phyloP scores from a whole-genome alignment of 345 rosid genomes.

The Eucalyptus melliodora region DNA sequence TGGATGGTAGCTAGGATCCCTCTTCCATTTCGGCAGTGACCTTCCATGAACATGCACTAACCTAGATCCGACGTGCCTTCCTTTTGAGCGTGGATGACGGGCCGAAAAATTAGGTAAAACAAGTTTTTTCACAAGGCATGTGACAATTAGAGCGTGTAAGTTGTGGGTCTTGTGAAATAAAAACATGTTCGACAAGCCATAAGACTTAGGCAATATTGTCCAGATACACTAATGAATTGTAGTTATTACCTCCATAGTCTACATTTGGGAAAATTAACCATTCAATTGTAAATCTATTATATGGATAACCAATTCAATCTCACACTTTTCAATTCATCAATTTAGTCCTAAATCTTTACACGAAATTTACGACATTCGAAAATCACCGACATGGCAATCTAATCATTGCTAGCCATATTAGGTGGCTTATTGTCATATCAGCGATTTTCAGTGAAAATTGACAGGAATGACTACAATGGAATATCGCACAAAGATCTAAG shows the following conservation, averaged over 20 bases:
- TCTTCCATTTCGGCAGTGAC: too few relatives aligned
- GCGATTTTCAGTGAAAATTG: accelerated
- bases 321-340: too few relatives aligned
- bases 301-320: too few relatives aligned
- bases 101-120: background rate
- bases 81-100: too few relatives aligned
- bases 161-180: background rate
- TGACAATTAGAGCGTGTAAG: background rate
- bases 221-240: background rate
- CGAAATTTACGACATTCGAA: background rate
- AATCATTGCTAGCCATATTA: background rate
- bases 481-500: background rate
- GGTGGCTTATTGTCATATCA: background rate
- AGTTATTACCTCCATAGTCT: background rate
- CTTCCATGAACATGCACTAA: too few relatives aligned
- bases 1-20: too few relatives aligned
- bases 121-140: too few relatives aligned
- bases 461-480: accelerated
- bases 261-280: too few relatives aligned
- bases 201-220: background rate
- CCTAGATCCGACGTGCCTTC: too few relatives aligned
- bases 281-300: too few relatives aligned
- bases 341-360: background rate
- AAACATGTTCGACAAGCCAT: background rate
- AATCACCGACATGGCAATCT: background rate